Percentiles rank a stretch among this genome's conserved stretches.
These are phyloP conservation scores for Ceratocystiopsis minuta DNA, from an alignment of 2,329 filamentous ascomycete genomes.

Conservation along the genomic window DNA sequence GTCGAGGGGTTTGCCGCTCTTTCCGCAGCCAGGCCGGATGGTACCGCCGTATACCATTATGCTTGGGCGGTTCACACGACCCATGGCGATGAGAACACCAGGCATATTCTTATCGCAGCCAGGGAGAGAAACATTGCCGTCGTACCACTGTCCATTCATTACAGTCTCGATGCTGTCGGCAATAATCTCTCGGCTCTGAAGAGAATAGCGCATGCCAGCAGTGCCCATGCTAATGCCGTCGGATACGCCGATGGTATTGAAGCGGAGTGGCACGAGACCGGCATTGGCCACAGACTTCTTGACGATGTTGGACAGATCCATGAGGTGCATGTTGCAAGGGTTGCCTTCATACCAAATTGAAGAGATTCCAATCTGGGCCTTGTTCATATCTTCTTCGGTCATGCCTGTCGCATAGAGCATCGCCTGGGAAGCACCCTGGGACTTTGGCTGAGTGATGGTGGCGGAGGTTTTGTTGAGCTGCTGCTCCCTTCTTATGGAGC, in stretches of 20 bases:
- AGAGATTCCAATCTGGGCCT: slow-evolving; percentile 93
- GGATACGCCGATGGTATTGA: slow-evolving; percentile 97
- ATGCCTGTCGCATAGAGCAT: slow-evolving; percentile 97
- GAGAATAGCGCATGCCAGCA: slow-evolving; percentile 68
- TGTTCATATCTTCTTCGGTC: slow-evolving; percentile 73
- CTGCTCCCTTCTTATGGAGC: slow-evolving; percentile 8
- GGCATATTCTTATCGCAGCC: slow-evolving; percentile 99
- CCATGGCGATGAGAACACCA: slow-evolving; percentile 82
- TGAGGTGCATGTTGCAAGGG: slow-evolving; percentile 96
- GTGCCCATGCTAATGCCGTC: slow-evolving; percentile 98
- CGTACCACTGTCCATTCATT: slow-evolving; percentile 98
- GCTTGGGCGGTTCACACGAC: slow-evolving; percentile 78
- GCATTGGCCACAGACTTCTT: slow-evolving; percentile 44
- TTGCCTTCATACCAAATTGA: slow-evolving; percentile 98
- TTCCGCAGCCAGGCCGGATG: slow-evolving; percentile 78
- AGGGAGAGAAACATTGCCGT: slow-evolving; percentile 89
- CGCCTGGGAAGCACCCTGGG: slow-evolving; percentile 92
- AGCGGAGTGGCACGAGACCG: slow-evolving; percentile 81
- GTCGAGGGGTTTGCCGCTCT: slow-evolving; percentile 60
- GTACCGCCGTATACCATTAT: slow-evolving; percentile 97
- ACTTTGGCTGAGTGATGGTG: slow-evolving; percentile 87
- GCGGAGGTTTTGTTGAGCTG: slow-evolving; percentile 70
- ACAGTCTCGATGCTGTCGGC: slow-evolving; percentile 98
- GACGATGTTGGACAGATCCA: slow-evolving; percentile 71
- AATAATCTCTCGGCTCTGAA: slow-evolving; percentile 91